Base-by-base conservation (phyloP, 371 early-diverging fungal species). In the Blyttiomyces sp. region DNA sequence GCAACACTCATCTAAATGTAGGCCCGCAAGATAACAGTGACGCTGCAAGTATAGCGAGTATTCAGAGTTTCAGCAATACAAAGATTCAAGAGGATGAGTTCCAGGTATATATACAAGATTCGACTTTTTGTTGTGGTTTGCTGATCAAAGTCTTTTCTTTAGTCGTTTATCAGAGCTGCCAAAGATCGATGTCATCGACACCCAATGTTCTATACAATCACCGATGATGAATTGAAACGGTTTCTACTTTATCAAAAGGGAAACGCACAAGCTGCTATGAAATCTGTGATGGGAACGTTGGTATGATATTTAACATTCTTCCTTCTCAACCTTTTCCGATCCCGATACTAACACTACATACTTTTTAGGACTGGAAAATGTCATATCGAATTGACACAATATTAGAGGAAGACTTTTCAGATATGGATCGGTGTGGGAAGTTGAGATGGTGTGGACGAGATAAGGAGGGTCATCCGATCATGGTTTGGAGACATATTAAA, bases 391-490 rank as follows among this genome's bases (percentile, higher is more conserved):
- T 17, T 21, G 49, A 54, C 50, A 56, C 48, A 3, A 34, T 66
- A 2, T 28, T 59, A 4, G 56, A 43, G 30, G 61, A 59, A 35
- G 66, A 66, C 32, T 66, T 66, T 46, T 27, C 33, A 3, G 66
- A 66, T 31, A 26, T 66, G 28, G 56, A 49, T n/a, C 52, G 50
- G 1, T 51, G 61, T 13, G 61, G 66, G 30, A 66, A 66, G 33
- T 56, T 59, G 23, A 36, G 31, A 6, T 61, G 59, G 33, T 55
- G 51, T 16, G 39, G 50, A 32, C 26, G 24, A 16, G 64, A 64
- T 32, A n/a, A 23, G 19, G 61, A 66, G 23, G 61, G 61, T 23
- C 50, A 54, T 27, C 61, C 66, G 26, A 36, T 66, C 42, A 52
- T 59, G 50, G 34, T 66, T 16, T 54, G 60, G 60, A 24, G 45